phyloP scores from a whole-genome alignment of 139 green algal genomes.

The Coccomyxa sp. region DNA sequence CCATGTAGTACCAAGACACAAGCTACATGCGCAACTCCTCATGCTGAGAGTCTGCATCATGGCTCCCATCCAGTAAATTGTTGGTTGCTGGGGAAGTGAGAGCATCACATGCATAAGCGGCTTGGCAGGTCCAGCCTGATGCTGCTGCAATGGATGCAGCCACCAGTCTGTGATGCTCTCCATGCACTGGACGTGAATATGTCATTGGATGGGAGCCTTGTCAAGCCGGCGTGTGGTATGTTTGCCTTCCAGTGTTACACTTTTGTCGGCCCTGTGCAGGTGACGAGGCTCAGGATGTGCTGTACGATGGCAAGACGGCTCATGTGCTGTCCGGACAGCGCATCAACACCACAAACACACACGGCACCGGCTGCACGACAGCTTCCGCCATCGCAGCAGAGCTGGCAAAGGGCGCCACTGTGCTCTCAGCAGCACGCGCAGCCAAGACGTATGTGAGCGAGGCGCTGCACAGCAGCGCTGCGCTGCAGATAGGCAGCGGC shows the following conservation, averaged over 20 bases:
- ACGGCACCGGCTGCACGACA: constrained; percentile 95
- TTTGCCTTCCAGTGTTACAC: neutral
- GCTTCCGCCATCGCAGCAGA: constrained; percentile 77
- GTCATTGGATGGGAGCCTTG: no score
- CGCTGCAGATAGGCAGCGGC: constrained; percentile 62
- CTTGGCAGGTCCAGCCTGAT: no score
- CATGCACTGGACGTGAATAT: no score
- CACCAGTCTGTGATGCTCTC: no score
- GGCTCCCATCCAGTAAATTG: no score
- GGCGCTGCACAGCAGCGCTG: constrained; percentile 45
- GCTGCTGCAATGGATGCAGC: no score
- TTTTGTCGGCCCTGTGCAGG: neutral
- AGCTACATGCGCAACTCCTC: neutral
- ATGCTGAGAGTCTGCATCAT: no score
- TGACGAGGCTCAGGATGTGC: constrained; percentile 53
- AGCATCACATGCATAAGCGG: no score
- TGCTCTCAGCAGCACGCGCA: constrained; percentile 45
- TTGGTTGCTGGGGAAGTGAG: no score
- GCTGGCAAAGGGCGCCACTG: constrained; percentile 71
- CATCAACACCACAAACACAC: constrained; percentile 72
- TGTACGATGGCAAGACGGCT: constrained; percentile 73
- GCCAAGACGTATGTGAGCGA: constrained; percentile 70
- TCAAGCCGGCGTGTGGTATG: no score
- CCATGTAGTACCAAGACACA: no score
- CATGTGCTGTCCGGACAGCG: constrained; percentile 31